Percentiles rank a stretch among this genome's conserved stretches.
Conservation (phyloP, 1,139 yeast species). For the Pichia sp. region DNA sequence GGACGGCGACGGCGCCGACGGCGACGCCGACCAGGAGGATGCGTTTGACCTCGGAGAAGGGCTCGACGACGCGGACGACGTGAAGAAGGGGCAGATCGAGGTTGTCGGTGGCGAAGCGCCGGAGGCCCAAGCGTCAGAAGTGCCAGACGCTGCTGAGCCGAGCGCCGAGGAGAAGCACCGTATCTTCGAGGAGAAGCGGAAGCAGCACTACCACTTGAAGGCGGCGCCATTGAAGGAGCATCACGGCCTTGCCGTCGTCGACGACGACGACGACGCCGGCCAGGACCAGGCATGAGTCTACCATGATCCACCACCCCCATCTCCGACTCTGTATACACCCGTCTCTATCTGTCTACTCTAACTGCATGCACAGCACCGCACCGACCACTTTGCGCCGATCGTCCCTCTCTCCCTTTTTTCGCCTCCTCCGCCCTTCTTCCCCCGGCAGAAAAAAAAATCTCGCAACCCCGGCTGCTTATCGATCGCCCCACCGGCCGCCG, state of each 20-base stretch:
- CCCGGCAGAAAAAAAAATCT: too few species aligned
- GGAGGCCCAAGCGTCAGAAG: too few species aligned
- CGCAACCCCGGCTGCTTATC: background rate
- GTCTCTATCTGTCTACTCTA: background rate
- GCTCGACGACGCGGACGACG: slow-evolving; percentile 41
- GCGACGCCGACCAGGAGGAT: slow-evolving; percentile 13
- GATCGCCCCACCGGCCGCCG: background rate
- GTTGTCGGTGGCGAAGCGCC: slow-evolving; percentile 15
- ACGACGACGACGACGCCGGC: slow-evolving; percentile 5
- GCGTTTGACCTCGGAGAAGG: slow-evolving; percentile 30
- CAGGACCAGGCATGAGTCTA: too few species aligned
- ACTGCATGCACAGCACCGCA: too few species aligned
- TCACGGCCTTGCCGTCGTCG: slow-evolving; percentile 25
- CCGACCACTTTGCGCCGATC: background rate
- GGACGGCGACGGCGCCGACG: slow-evolving; percentile 39
- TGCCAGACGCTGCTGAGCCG: slow-evolving; percentile 35
- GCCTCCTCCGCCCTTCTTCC: background rate
- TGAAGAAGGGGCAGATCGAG: slow-evolving; percentile 2
- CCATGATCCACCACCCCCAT: background rate
- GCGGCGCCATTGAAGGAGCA: slow-evolving; percentile 44
- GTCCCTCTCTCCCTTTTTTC: background rate
- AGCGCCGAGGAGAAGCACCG: slow-evolving; percentile 61
- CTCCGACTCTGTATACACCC: background rate
- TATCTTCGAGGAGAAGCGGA: slow-evolving; percentile 70
- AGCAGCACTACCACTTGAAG: slow-evolving; percentile 70